Base-by-base conservation (phyloP, 495 filamentous ascomycete species). In the Xylaria castorea region DNA sequence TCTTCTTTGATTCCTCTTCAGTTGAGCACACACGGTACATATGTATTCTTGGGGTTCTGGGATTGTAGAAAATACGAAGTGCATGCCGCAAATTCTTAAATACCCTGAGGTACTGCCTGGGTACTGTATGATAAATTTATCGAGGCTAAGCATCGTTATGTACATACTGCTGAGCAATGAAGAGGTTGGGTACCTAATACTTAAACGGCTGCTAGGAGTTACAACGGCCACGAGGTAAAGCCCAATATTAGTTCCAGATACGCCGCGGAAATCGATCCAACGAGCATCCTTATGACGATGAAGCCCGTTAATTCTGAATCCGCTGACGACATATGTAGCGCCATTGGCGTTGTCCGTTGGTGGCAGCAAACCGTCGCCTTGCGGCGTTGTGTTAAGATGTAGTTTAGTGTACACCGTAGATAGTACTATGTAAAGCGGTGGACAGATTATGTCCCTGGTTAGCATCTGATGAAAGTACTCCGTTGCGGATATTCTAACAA, bases 241-340 rank as follows among this genome's bases (percentile, higher is more conserved):
- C 25, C 50, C n/a, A 20, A 8, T 51, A 30, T 38, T 53, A 27
- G 20, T 57, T 53, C 30, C 1, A 55, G 32, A 68, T 42, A 25
- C 34, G 44, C 42, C 44, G 38, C 7, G 40, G 20, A 70, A 55
- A 38, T 70, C 55, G 57, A 70, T 61, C 67, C 67, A 48, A 46
- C 67, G 9, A 16, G 40, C 20, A 69, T 69, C 42, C 57, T 61
- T 44, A 58, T 69, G 55, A 50, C 67, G 42, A 48, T 58, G 25
- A 61, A 61, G 32, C 18, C 58, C 38, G 16, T 36, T 16, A 3
- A 30, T 57, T 7, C 16, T 44, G 8, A 57, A 22, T 40, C 20
- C 12, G 22, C 61, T 30, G 61, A 64, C 38, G 22, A 16, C 18
- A 51, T 34, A 22, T 48, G 42, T 27, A 32, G 2, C 42, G 42